Percentiles rank a stretch among this genome's conserved stretches.
phyloP scores from a whole-genome alignment of 1,284 basidiomycete species.

The Meira miltonrushii region DNA sequence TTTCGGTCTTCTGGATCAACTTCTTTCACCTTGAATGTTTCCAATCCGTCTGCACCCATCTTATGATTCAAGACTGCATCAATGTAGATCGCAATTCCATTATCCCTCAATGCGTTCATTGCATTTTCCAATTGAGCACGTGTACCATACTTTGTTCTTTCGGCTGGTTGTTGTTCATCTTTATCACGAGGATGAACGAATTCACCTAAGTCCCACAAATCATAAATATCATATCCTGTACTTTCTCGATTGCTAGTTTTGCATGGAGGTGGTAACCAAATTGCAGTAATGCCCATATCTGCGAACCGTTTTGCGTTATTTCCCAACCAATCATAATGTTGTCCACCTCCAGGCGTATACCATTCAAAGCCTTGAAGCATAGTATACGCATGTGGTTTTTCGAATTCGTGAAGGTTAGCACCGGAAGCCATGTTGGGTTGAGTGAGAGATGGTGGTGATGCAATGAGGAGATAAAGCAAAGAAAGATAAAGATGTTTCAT shows the following conservation, averaged over 20 bases:
- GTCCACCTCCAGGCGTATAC: constrained; percentile 57
- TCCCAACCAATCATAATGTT: constrained; percentile 77
- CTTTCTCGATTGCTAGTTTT: constrained; percentile 52
- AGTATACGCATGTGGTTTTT: too few species aligned
- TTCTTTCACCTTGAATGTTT: constrained; percentile 60
- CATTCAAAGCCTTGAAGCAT: constrained; percentile 8
- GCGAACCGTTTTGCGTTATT: constrained; percentile 65
- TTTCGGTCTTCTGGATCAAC: constrained; percentile 30
- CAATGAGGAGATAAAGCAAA: too few species aligned
- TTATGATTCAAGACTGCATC: constrained; percentile 59
- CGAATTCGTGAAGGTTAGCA: too few species aligned
- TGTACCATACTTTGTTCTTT: constrained; percentile 83
- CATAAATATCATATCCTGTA: constrained; percentile 56
- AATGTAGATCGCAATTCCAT: constrained; percentile 55
- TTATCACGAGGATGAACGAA: constrained; percentile 58
- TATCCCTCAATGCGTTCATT: constrained; percentile 57
- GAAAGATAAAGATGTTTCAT: too few species aligned
- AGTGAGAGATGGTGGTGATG: too few species aligned
- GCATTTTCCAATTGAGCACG: constrained; percentile 71
- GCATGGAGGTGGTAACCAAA: constrained; percentile 59
- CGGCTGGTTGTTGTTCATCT: constrained; percentile 65
- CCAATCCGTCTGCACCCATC: constrained; percentile 71
- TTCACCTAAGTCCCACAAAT: constrained; percentile 65
- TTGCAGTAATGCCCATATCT: constrained; percentile 74
- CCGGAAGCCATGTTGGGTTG: too few species aligned